Evolutionary conservation across 176 grass and related monocot species (phyloP), one percentile per base, ranked within the genome.

Genomic region (Areca catechu): DNA sequence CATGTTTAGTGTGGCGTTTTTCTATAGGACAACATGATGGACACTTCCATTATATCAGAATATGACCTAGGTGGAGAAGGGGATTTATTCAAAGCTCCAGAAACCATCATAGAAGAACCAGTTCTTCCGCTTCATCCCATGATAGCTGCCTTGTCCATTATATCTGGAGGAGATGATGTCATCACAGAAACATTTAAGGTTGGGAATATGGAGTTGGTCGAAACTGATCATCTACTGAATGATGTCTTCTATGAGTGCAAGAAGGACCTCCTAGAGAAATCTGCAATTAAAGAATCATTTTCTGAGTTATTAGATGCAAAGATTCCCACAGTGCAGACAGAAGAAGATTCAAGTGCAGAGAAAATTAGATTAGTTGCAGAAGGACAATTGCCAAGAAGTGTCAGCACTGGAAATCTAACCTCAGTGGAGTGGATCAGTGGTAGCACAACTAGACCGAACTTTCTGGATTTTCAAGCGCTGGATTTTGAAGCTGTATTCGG

Each of bases 71-170:
- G 94, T 53, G 86, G 65, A 61, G 94, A 93, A 67, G 79, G 94
- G 7, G 94, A 99, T 74, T 73, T 99, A 50, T 99, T 99, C 76
- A 89, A 83, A 73, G 94, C 88, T 20, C 94, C 88, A 24, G 94
- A 93, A 74, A 66, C 71, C 55, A 83, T 99, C 54, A 78, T 93
- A 1, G 75, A 88, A 34, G 94, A 89, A 48, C 76, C 76, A 1
- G n/a, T 71, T 57, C 75, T 92, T 23, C 56, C 53, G 61, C 69
- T 92, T 57, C 73, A 92, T 62, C 88, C 84, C 2, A 65, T 86
- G 21, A 66, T 63, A 49, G 76, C 88, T 56, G 80, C 84, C 34
- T 78, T 99, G 57, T 89, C 94, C 14, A 85, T 98, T 53, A 93
- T 98, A 56, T 76, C 94, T 57, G 74, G 49, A 37, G 56, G 23